Evolutionary conservation across 257 asterid species (phyloP), one percentile per base, ranked within the genome.

Genomic region (Scutellaria barbata): DNA sequence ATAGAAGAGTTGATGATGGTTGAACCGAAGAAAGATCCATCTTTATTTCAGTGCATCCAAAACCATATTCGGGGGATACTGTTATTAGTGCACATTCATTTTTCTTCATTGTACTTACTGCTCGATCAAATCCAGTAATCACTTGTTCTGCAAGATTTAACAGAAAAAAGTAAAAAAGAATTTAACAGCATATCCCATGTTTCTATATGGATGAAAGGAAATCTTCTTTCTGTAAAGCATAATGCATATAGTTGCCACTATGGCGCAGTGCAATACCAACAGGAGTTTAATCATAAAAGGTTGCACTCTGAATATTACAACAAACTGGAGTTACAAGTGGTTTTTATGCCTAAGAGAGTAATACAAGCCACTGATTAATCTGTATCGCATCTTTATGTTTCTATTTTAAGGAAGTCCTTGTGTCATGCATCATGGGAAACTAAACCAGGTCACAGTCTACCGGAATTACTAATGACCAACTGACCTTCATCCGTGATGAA

Each of bases 401-500:
- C 50, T 54, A n/a, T 43, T 65, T 56, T 46, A 33, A 65, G 13
- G 41, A 63, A 45, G 22, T 45, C 35, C 53, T 54, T 25, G 39
- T 22, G 16, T 6, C 60, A 14, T 12, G 40, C 18, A 57, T 42
- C 69, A 35, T 11, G 6, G 66, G 45, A 73, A 43, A 65, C 52
- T 25, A 22, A 50, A 54, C 51, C 41, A 33, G 47, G 52, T 60
- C 58, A 25, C 54, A 41, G 7, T 50, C 53, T 25, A 37, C 59
- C 66, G 65, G 59, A 66, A 55, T 48, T 68, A 56, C 61, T 55
- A 53, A 10, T 5, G 47, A 33, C 40, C 53, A 62, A 77, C 81
- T 48, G 40, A 89, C 96, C 96, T 87, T 89, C 91, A 79, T 82
- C 91, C 4, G 96, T 87, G 76, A 82, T 77, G 76, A 85, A 87